Percentiles rank a stretch among this genome's conserved stretches.
Evolutionary conservation across 2,329 filamentous ascomycete genomes (phyloP).

Genomic region (Cladosporium colombiae): DNA sequence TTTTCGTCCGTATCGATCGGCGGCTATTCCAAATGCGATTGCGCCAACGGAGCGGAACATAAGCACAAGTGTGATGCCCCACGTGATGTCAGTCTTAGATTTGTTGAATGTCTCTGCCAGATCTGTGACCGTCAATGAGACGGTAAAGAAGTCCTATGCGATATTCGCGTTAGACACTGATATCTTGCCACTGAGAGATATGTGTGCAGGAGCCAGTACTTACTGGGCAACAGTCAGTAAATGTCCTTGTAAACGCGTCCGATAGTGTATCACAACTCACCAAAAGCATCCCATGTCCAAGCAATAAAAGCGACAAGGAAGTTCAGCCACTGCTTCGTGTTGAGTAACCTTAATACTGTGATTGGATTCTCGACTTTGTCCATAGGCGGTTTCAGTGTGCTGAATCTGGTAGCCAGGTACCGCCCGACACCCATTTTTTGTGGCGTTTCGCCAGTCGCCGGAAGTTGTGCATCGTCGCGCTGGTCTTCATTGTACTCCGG

Average conservation of each 20-base stretch:
- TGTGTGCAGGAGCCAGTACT: background rate
- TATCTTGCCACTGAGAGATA: background rate
- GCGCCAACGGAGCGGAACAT: conserved; percentile 64
- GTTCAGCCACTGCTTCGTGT: conserved; percentile 60
- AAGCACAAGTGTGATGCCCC: conserved; percentile 57
- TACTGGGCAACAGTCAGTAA: background rate
- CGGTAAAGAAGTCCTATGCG: conserved; percentile 59
- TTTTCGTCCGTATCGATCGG: conserved; percentile 38
- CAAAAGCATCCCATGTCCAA: conserved; percentile 49
- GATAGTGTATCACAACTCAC: background rate
- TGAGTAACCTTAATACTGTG: conserved; percentile 52
- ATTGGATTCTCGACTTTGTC: conserved; percentile 57
- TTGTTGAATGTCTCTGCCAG: conserved; percentile 57
- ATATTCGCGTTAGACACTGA: background rate
- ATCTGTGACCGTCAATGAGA: conserved; percentile 57
- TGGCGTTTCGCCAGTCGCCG: conserved; percentile 25
- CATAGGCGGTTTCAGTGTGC: conserved; percentile 59
- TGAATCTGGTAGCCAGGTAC: conserved; percentile 56
- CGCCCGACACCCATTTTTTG: conserved; percentile 43
- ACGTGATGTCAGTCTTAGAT: conserved; percentile 60
- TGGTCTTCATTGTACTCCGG: conserved; percentile 23
- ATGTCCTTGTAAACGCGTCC: background rate
- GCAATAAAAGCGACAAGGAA: conserved; percentile 52
- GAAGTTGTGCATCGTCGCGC: conserved; percentile 24
- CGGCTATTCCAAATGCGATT: conserved; percentile 54